Percentiles rank a stretch among this genome's conserved stretches.
Evolutionary conservation across 2,329 filamentous ascomycete species (phyloP).

Genomic region (Celoporthe dispersa): DNA sequence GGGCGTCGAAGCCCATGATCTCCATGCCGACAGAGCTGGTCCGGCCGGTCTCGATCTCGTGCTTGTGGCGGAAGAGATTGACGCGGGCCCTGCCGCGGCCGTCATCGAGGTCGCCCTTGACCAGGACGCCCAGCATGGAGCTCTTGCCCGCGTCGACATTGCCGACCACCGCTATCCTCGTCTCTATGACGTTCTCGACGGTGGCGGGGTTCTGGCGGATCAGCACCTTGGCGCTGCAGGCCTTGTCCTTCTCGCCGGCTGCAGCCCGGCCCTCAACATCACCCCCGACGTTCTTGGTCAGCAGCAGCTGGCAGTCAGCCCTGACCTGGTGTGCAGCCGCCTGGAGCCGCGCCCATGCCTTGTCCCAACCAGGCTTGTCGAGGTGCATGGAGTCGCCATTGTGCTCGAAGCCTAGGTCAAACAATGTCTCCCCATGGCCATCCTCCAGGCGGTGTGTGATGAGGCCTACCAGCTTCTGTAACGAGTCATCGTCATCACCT

Average conservation of each 20-base stretch:
- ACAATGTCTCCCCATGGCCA: constrained; percentile 85
- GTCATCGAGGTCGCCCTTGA: constrained; percentile 94
- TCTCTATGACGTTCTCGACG: constrained; percentile 91
- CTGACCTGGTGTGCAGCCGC: constrained; percentile 66
- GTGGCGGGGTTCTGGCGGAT: constrained; percentile 74
- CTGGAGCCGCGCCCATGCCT: constrained; percentile 68
- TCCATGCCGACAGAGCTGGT: constrained; percentile 99
- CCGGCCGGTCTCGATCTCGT: constrained; percentile 93
- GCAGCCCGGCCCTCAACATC: constrained; percentile 70
- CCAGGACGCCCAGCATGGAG: constrained; percentile 91
- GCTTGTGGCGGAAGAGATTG: constrained; percentile 96
- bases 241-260: constrained; percentile 66
- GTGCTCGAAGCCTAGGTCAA: constrained; percentile 91
- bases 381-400: constrained; percentile 85
- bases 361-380: constrained; percentile 73
- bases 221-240: constrained; percentile 83
- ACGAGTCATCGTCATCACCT: constrained; percentile 61
- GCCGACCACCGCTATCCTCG: constrained; percentile 92
- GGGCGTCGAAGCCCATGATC: constrained; percentile 94
- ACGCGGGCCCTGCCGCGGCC: constrained; percentile 91
- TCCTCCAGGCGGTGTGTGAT: constrained; percentile 75
- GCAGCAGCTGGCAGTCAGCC: constrained; percentile 79
- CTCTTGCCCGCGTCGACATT: constrained; percentile 98
- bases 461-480: constrained; percentile 66
- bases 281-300: constrained; percentile 90